Conservation (phyloP, 345 rosid species). For the Dipteronia sinensis region DNA sequence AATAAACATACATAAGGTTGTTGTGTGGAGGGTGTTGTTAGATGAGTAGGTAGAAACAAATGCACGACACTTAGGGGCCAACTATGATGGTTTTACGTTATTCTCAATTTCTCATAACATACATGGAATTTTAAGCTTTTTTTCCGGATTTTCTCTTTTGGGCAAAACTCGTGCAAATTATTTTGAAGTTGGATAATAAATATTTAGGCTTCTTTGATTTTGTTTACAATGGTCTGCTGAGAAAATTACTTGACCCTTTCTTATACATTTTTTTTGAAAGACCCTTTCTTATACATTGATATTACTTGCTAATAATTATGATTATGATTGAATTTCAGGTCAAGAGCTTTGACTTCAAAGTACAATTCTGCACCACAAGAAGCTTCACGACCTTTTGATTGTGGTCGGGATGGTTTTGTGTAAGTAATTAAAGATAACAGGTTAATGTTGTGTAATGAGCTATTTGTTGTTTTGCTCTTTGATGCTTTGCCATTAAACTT, state of each 20-base stretch:
- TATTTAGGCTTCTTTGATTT: constrained; percentile 1
- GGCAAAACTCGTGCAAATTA: neutral
- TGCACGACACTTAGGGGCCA: neutral
- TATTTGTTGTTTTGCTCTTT: neutral
- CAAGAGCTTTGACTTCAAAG: constrained; percentile 85
- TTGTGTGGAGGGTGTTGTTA: neutral
- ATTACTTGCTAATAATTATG: constrained; percentile 14
- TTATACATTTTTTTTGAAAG: too few relatives aligned
- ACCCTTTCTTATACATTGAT: neutral
- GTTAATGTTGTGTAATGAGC: constrained; percentile 1
- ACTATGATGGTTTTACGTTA: constrained; percentile 1
- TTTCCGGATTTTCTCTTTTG: neutral
- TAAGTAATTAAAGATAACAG: constrained; percentile 41
- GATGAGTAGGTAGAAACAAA: neutral
- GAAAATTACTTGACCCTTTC: neutral
- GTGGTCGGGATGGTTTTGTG: constrained; percentile 97
- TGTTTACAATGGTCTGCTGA: neutral
- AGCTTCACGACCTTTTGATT: constrained; percentile 96
- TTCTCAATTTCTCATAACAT: neutral
- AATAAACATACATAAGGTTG: neutral
- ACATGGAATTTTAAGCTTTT: neutral
- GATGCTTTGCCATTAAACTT: constrained; percentile 20
- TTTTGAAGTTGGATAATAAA: neutral
- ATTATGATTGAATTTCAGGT: constrained; percentile 44
- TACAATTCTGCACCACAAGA: constrained; percentile 76